Evolutionary conservation across 2,329 filamentous ascomycete species (phyloP).

Genomic region (Aureobasidium pullulans): DNA sequence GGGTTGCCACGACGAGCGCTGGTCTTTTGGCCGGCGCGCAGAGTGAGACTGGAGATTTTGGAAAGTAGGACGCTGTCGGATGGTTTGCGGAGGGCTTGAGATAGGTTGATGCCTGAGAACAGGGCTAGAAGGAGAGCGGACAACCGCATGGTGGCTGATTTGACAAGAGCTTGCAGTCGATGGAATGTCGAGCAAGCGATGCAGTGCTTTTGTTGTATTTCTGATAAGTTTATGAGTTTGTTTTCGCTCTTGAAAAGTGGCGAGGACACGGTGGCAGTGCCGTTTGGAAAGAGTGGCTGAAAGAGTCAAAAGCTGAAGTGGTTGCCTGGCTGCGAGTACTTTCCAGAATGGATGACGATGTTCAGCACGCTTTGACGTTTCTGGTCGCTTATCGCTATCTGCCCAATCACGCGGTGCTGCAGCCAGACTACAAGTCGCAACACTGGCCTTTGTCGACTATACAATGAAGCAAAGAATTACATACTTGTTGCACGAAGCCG

Average conservation of each 20-base stretch:
- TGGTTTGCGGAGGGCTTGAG: slow-evolving; percentile 10
- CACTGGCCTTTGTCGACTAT: slow-evolving; percentile 2
- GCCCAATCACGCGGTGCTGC: neutral
- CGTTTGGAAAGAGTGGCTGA: neutral
- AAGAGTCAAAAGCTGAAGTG: neutral
- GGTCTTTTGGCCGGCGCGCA: slow-evolving; percentile 61
- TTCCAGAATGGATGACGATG: neutral
- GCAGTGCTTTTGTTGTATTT: neutral
- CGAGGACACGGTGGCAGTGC: slow-evolving; percentile 12
- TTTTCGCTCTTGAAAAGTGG: slow-evolving; percentile 7
- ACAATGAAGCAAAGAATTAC: slow-evolving; percentile 72
- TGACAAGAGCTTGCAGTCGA: neutral
- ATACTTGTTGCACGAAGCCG: slow-evolving; percentile 57
- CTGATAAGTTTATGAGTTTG: neutral
- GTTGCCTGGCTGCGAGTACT: slow-evolving; percentile 13
- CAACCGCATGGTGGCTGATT: neutral
- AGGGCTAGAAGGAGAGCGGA: slow-evolving; percentile 4
- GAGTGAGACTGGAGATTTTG: slow-evolving; percentile 69
- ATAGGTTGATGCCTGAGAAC: slow-evolving; percentile 17
- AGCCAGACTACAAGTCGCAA: slow-evolving; percentile 6
- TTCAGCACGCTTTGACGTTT: neutral
- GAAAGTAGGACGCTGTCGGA: slow-evolving; percentile 52
- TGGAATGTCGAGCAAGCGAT: neutral
- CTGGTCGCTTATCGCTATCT: neutral
- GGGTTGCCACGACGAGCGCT: slow-evolving; percentile 67